phyloP scores from a whole-genome alignment of 805 yeast species.

The Hanseniaspora clermontiae region DNA sequence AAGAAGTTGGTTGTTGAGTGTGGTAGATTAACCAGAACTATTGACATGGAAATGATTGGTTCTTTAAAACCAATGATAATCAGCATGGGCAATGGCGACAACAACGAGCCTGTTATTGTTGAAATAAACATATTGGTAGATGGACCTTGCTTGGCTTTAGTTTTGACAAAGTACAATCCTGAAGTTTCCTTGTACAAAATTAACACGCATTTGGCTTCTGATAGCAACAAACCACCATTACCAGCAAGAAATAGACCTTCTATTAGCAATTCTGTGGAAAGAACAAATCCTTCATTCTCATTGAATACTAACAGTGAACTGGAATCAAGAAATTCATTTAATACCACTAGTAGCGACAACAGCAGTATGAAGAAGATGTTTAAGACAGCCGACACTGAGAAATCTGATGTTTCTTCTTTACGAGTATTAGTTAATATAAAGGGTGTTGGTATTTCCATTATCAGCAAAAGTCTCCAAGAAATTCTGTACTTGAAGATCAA shows the following conservation, averaged over 20 bases:
- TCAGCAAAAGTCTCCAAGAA: slow-evolving; percentile 61
- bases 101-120: slow-evolving; percentile 37
- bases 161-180: slow-evolving; percentile 72
- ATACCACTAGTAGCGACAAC: slow-evolving; percentile 30
- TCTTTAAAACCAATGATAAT: slow-evolving; percentile 74
- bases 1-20: slow-evolving; percentile 68
- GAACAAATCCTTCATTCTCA: background rate
- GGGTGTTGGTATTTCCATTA: slow-evolving; percentile 79
- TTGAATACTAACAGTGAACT: background rate
- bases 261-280: background rate
- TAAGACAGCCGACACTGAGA: background rate
- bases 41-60: slow-evolving; percentile 89
- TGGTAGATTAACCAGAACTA: slow-evolving; percentile 59
- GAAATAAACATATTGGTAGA: slow-evolving; percentile 91
- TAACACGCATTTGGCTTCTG: slow-evolving; percentile 16
- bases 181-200: slow-evolving; percentile 59
- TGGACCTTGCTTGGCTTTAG: slow-evolving; percentile 84
- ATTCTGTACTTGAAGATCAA: slow-evolving; percentile 69
- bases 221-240: slow-evolving; percentile 15
- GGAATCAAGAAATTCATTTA: slow-evolving; percentile 11
- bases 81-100: slow-evolving; percentile 34
- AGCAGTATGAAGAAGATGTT: slow-evolving; percentile 29
- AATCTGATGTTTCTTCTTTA: slow-evolving; percentile 1
- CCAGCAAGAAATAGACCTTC: background rate
- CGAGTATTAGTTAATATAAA: slow-evolving; percentile 50